Conservation (phyloP, 495 filamentous ascomycete species). For the Bacidia gigantensis region DNA sequence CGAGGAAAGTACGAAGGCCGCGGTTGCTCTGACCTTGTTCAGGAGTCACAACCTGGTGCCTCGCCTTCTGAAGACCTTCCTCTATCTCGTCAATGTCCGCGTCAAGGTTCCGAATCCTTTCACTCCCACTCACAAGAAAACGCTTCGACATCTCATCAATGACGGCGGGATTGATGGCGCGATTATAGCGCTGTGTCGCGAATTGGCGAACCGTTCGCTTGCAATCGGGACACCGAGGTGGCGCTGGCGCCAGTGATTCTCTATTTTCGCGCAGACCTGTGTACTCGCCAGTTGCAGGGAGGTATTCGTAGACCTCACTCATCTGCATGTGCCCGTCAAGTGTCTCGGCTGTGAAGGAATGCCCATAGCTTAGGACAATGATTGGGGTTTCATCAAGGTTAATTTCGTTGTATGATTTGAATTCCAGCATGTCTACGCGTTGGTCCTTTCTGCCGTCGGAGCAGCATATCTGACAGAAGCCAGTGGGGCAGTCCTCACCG, state of each 20-base stretch:
- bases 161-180: slow-evolving; percentile 46
- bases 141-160: slow-evolving; percentile 55
- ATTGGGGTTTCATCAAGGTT: neutral
- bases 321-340: slow-evolving; percentile 56
- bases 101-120: slow-evolving; percentile 33
- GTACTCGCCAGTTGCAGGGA: slow-evolving; percentile 12
- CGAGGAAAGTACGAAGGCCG: neutral
- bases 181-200: slow-evolving; percentile 43
- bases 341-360: slow-evolving; percentile 44
- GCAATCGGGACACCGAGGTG: slow-evolving; percentile 46
- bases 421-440: neutral
- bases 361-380: slow-evolving; percentile 43
- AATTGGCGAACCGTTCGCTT: slow-evolving; percentile 47
- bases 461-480: neutral
- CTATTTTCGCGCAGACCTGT: slow-evolving; percentile 12
- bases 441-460: neutral
- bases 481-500: neutral
- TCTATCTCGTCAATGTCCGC: slow-evolving; percentile 23
- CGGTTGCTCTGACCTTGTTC: neutral
- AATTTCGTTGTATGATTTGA: neutral
- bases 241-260: slow-evolving; percentile 34
- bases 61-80: slow-evolving; percentile 13
- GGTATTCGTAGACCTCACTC: slow-evolving; percentile 35
- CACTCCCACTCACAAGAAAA: slow-evolving; percentile 39
- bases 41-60: slow-evolving; percentile 8